Evolutionary conservation across 2,329 filamentous ascomycete genomes (phyloP), one percentile per base, ranked within the genome.

Genomic region (Raffaelea arxii): DNA sequence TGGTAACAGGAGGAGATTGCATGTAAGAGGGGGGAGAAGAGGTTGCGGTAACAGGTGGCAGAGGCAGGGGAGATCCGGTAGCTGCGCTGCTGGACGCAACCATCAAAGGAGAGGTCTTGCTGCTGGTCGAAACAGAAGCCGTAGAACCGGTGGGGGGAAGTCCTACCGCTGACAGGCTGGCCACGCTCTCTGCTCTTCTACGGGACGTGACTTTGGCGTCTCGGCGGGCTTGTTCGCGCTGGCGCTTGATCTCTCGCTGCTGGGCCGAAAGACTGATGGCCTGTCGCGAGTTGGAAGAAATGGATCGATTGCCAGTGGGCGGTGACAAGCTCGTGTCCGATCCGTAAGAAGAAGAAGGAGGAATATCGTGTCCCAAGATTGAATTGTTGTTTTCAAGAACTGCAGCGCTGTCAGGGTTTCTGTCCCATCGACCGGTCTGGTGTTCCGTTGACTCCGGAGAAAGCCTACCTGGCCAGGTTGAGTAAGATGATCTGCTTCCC

Each of bases 171-270:
- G 42, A 18, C 11, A 40, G 22, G 9, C 56, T 58, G 25, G 32
- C 32, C 5, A 52, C 51, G 62, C 58, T 76, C 58, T 68, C 71
- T 25, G 69, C 67, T 45, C 77, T 71, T 51, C 72, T 69, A 42
- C 77, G 70, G 9, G 63, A 59, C 3, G 69, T 66, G 16, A 74
- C 59, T 58, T 81, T 82, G 6, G 73, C 72, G 53, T 78, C 75
- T 53, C 78, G 68, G 48, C 79, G 72, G 39, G 68, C 73, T 54
- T 74, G 74, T 53, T 81, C 77, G 50, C 72, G 69, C 55, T 82
- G 77, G 49, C 77, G 70, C 63, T 78, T 81, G 37, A 81, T 59
- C 56, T 80, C 77, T 51, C 78, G 72, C 59, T 81, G 77, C 57
- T 81, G 77, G 6, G 75, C 65, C 6, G 75, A 77, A 56, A 80